Evolutionary conservation across 768 basidiomycete genomes (phyloP).

Genomic region (Cytidiella melzeri): DNA sequence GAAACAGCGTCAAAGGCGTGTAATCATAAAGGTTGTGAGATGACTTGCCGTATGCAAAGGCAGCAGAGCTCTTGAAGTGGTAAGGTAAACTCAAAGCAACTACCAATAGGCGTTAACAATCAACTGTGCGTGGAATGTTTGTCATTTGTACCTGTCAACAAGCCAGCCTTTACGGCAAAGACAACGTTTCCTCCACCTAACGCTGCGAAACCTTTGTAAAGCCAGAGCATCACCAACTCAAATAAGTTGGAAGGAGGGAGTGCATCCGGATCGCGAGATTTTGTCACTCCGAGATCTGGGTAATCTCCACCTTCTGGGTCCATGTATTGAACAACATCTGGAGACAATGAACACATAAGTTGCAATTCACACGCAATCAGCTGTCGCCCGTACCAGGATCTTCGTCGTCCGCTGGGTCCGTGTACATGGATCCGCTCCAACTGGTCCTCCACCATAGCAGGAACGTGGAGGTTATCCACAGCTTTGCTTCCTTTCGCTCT

Average conservation of each 20-base stretch:
- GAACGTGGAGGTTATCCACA: slow-evolving; percentile 43
- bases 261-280: slow-evolving; percentile 66
- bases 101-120: slow-evolving; percentile 22
- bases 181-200: slow-evolving; percentile 54
- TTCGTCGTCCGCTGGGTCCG: slow-evolving; percentile 55
- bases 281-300: slow-evolving; percentile 50
- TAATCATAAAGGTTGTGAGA: not conserved
- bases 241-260: slow-evolving; percentile 58
- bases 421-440: slow-evolving; percentile 40
- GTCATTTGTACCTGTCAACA: slow-evolving; percentile 54
- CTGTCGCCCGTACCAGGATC: slow-evolving; percentile 42
- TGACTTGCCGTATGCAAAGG: slow-evolving; percentile 51
- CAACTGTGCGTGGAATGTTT: not conserved
- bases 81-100: slow-evolving; percentile 55
- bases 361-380: not conserved
- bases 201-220: slow-evolving; percentile 35
- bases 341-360: no score
- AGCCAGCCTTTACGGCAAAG: slow-evolving; percentile 66
- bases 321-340: slow-evolving; percentile 55
- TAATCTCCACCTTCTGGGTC: slow-evolving; percentile 26
- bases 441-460: slow-evolving; percentile 36
- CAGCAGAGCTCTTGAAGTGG: slow-evolving; percentile 47
- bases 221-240: slow-evolving; percentile 42
- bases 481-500: slow-evolving; percentile 29
- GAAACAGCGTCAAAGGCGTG: slow-evolving; percentile 8